Base-by-base conservation (phyloP, 2,329 filamentous ascomycete genomes). In the Cercospora sp. region DNA sequence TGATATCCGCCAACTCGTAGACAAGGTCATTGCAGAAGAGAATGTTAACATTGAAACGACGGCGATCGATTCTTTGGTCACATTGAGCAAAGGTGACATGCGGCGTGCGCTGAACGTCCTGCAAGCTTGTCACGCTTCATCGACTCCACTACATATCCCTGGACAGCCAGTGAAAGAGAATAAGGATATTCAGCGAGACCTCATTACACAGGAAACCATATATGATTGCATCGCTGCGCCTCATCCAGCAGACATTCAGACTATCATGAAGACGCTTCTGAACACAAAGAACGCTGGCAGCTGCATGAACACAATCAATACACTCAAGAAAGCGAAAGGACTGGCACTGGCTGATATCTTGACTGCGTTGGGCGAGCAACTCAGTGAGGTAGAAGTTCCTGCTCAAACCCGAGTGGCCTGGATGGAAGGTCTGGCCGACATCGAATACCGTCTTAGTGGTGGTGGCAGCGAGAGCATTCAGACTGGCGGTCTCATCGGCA, bases 151-250 rank as follows among this genome's bases (percentile, higher is more conserved):
- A 16, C 81, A 83, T 24, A 76, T 81, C 6, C 82, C 83, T 1
- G 83, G 85, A n/a, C 78, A 83, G 68, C 79, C 80, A 13, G 76
- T 79, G 6, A 79, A 82, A 51, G 76, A 78, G 32, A 85, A 69
- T 83, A 90, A 70, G 84, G 87, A 80, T 64, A 88, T 94, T 30
- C 85, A 90, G 65, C 87, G 93, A 49, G 94, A 98, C 68, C 87
- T 92, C 73, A 97, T 97, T 73, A 97, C 91, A 40, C 91, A 97
- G 78, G 93, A 92, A 21, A 90, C 89, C 7, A 98, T 99, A 77
- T 99, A 97, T 84, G 94, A 93, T 80, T 99, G 95, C 80, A 97
- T 99, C 77, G 95, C 95, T 8, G 94, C 94, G 1, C 95, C 95
- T 3, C 94, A 96, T 73, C 95, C 95, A 0, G 88, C 90, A 26